Percentiles rank a stretch among this genome's conserved stretches.
Evolutionary conservation across 164 flowering plant genomes (phyloP).

Genomic region (Vitis rupestris): DNA sequence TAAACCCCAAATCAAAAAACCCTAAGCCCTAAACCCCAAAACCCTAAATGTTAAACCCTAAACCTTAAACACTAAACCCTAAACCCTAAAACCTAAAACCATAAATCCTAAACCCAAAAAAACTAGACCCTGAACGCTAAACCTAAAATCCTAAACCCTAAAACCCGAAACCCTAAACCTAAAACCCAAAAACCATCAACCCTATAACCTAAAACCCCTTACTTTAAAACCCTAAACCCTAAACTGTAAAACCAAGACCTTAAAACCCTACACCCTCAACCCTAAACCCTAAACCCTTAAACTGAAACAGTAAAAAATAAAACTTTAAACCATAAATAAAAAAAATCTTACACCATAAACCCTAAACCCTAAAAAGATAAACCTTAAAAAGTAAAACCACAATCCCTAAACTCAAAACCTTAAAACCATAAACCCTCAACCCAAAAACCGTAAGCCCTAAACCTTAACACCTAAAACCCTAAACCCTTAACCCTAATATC

Average conservation of each 20-base stretch:
- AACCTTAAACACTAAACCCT: too few relatives aligned
- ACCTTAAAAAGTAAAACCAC: not conserved
- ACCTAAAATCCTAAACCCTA: not conserved
- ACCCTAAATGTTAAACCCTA: slow-evolving; percentile 10
- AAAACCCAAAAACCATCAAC: not conserved
- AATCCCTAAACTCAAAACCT: too few relatives aligned
- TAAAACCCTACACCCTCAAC: not conserved
- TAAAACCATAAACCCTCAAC: too few relatives aligned
- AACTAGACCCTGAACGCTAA: not conserved
- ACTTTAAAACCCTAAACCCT: slow-evolving; percentile 3
- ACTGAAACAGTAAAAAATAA: not conserved
- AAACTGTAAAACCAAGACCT: not conserved
- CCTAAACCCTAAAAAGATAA: not conserved
- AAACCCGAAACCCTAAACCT: not conserved
- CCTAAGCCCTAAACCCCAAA: not conserved
- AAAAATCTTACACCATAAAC: not conserved
- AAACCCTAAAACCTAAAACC: too few relatives aligned
- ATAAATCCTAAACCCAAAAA: not conserved
- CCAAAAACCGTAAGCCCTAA: not conserved
- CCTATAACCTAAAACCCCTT: too few relatives aligned
- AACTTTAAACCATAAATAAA: not conserved
- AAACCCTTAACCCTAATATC: not conserved
- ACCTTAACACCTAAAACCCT: not conserved
- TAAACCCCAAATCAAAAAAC: not conserved
- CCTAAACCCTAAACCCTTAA: not conserved